Base-by-base conservation (phyloP, 2,329 filamentous ascomycete species). In the Botrytis pseudocinerea region DNA sequence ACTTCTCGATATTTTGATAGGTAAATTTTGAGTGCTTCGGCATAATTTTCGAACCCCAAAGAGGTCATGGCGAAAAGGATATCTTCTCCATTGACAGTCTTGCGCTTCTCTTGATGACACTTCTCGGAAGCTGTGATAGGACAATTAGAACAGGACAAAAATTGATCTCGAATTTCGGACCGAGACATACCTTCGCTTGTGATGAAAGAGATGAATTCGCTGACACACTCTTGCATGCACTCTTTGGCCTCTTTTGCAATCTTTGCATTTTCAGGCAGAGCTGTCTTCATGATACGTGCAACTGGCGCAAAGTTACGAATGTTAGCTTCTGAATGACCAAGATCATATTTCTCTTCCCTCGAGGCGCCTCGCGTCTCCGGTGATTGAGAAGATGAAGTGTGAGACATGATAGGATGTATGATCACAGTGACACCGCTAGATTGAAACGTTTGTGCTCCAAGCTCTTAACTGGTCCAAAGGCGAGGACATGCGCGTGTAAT, bases 191-290 rank as follows among this genome's bases (percentile, higher is more conserved):
- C 96, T 88, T 99, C 96, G 83, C 95, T 98, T 51, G 96, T 99
- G 82, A 99, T 98, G 87, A 99, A 99, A 10, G 94, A 97, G 86
- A 99, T 99, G 84, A 99, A 99, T 85, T 99, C 96, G 90, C 95
- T 98, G 74, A 99, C 96, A 82, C 96, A 99, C 84, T 99, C 96
- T 83, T 99, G 96, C 96, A 99, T 98, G 85, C 96, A 99, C 83
- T 99, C 96, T 83, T 99, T 99, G 72, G 96, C 96, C 82, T 99
- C 96, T 82, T 99, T 99, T 74, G 95, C 95, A 75, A 99, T 99
- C 85, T 99, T 99, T 78, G 96, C 96, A 81, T 99, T 99, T 77
- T 99, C 96, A 69, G 96, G 96, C 66, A 99, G 87, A 10, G 96
- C 96, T 79, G 94, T 92, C 84, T 99, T 99, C 96, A 99, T 99